Evolutionary conservation across 345 rosid genomes (phyloP), one percentile per base, ranked within the genome.

Genomic region (Isatis tinctoria): DNA sequence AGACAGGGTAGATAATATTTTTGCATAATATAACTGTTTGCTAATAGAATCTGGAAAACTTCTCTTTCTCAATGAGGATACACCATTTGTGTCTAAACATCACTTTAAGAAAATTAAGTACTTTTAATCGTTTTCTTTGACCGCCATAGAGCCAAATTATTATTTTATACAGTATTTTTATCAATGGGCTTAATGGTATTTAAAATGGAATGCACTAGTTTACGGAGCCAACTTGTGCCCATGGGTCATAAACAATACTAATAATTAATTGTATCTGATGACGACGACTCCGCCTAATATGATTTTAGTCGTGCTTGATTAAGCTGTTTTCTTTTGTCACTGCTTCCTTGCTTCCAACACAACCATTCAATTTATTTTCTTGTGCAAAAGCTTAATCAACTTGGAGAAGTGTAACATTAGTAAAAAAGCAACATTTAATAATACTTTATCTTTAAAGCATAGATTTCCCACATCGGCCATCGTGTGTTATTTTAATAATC

Each of bases 341-440:
- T 76, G 75, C 75, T 76, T 76, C 80, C 75, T 70, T 70, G 67
- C 72, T 70, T 76, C 75, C 71, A 76, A 64, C 80, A 76, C 75
- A 48, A 27, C 32, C 49, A 43, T 60, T 68, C 16, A 10, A 13
- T 12, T 16, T 11, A 4, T 13, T 27, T 51, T 26, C 17, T 24
- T 28, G 40, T 11, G 47, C 48, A 68, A 24, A 24, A 54, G 65
- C 27, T 45, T 69, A 70, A 44, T 57, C 54, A 54, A 52, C 48
- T 69, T 36, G 59, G 33, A 62, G 27, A 16, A 8, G 49, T 35
- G 40, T 49, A 52, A 48, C 61, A 27, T 43, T 65, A 32, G 9
- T 5, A 9, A 60, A 30, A 30, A 49, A 60, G 41, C 58, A 67
- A 67, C 67, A 41, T 9, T 51, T 68, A 22, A 14, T 60, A 60